Conservation (phyloP, 805 yeast species). For the Lipomyces orientalis region DNA sequence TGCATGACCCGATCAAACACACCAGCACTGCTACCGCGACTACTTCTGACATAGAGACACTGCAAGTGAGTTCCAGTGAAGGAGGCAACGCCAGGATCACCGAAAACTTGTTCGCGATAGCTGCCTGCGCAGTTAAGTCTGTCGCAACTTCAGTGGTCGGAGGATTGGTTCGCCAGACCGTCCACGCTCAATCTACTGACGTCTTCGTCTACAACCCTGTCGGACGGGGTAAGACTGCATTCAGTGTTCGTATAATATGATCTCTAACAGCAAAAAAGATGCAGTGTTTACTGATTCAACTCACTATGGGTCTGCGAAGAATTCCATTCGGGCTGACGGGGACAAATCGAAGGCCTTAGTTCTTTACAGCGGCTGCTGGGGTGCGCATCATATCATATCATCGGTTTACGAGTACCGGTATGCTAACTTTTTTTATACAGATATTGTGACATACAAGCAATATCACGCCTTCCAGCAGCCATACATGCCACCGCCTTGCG, state of each 20-base stretch:
- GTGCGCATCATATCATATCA: neutral
- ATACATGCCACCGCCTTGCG: neutral
- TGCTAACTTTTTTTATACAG: neutral
- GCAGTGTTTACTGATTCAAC: too few relatives aligned
- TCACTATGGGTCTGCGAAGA: neutral
- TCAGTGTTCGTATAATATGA: too few relatives aligned
- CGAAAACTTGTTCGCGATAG: neutral
- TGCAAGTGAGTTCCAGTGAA: neutral
- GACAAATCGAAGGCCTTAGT: neutral
- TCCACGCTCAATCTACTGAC: too few relatives aligned
- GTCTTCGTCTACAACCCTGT: too few relatives aligned
- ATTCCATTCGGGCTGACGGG: neutral
- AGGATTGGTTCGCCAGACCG: neutral
- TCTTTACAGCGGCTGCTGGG: neutral
- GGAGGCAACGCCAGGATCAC: neutral
- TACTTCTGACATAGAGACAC: neutral
- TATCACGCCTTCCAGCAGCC: neutral
- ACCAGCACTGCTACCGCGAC: neutral
- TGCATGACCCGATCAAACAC: neutral
- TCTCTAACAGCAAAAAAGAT: too few relatives aligned
- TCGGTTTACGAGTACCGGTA: neutral
- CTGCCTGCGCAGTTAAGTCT: neutral
- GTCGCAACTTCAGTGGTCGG: neutral
- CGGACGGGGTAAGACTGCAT: too few relatives aligned
- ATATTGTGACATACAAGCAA: neutral